Percentiles rank a stretch among this genome's conserved stretches.
Conservation (phyloP, 2,329 filamentous ascomycete genomes). For the Fusarium chaquense region DNA sequence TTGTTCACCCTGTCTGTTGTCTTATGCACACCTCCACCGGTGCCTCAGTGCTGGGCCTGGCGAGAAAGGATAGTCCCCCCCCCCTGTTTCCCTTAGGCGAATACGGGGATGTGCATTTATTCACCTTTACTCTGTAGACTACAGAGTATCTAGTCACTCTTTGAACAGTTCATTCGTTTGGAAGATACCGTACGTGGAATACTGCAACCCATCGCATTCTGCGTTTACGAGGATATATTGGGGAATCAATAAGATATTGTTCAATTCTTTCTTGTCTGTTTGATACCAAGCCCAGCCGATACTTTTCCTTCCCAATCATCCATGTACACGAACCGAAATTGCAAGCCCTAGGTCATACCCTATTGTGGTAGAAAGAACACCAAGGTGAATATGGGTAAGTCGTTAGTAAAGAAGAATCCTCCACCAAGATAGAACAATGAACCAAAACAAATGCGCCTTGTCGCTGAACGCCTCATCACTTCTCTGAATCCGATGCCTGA, state of each 20-base stretch:
- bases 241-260: constrained; percentile 33
- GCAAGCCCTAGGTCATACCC: background rate
- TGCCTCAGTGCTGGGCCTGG: constrained; percentile 2
- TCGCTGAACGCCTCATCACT: constrained; percentile 35
- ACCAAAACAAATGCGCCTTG: constrained; percentile 12
- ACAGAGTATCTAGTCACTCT: background rate
- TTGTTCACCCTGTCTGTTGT: constrained; percentile 20
- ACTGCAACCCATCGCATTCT: constrained; percentile 24
- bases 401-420: constrained; percentile 22
- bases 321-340: constrained; percentile 24
- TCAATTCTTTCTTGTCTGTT: constrained; percentile 11
- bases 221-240: background rate
- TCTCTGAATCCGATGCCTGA: constrained; percentile 9
- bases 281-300: constrained; percentile 1
- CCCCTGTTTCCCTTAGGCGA: constrained; percentile 4
- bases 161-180: constrained; percentile 1
- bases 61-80: constrained; percentile 1
- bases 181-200: background rate
- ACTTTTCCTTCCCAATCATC: constrained; percentile 33
- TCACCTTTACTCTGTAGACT: background rate
- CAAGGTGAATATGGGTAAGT: background rate
- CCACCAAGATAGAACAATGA: constrained; percentile 6
- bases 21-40: constrained; percentile 16
- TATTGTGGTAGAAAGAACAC: background rate
- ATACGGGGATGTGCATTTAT: constrained; percentile 6